Evolutionary conservation across 352 stramenopile genomes (phyloP), one percentile per base, ranked within the genome.

Genomic region (Blastocystis sp.): DNA sequence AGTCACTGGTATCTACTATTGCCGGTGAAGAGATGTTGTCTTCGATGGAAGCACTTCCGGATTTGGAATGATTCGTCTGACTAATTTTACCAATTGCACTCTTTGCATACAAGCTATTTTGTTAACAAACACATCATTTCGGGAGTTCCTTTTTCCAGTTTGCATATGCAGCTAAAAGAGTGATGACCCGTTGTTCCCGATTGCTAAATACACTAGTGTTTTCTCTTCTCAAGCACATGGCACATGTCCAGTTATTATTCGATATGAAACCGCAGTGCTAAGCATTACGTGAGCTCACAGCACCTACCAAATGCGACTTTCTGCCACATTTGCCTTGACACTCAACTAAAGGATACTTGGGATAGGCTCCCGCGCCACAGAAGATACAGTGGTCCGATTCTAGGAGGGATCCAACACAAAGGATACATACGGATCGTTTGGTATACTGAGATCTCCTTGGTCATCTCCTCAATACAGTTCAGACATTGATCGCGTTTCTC

Each of bases 371-470:
- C 6, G 63, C 32, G 3, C 63, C 63, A 73, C 63, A 73, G 27
- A 73, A 73, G 14, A 73, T 73, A 36, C 63, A 73, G 27, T 73
- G 63, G 48, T 73, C 38, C 29, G 36, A 7, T n/a, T 16, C 63
- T 73, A 51, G 9, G 11, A 11, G 24, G 9, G 24, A 51, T 14
- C 3, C 63, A 40, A 54, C 34, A 18, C 63, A 24, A 9, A 34
- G 9, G 11, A 4, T 4, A 73, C 29, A 64, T 53, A 73, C 63
- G 3, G 48, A 73, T 73, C 7, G 32, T 6, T 6, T 48, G 38
- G 21, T 21, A 53, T n/a, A 36, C 42, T 11, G 42, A 48, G 11
- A 73, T 21, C 42, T 29, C 11, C 29, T 49, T 38, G 21, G 34
- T 21, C 6, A 9, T 48, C 11, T 11, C 4, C 8, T 27, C 27